Base-by-base conservation (phyloP, 2,329 filamentous ascomycete genomes). In the Talaromyces islandicus region DNA sequence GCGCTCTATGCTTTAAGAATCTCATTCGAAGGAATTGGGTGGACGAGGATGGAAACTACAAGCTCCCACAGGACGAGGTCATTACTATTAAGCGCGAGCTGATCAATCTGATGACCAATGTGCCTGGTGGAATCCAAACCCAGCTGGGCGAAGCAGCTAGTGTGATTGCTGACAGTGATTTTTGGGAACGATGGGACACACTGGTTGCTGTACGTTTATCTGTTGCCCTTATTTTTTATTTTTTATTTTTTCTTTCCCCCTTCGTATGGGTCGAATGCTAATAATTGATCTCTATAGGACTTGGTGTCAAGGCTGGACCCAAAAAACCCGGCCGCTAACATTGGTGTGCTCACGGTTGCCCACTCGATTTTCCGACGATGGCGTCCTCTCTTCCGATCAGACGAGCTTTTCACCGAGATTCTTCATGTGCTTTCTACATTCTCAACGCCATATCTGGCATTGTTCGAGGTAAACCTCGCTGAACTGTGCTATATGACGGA, bases 351-450 rank as follows among this genome's bases (percentile, higher is more conserved):
- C 62, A 92, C 96, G 77, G 94, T 99, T 51, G 95, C 95, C 67
- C 94, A 99, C 77, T 97, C 94, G 54, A 97, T 99, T 68, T 99
- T 97, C 78, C 90, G 89, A 73, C 84, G 94, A 74, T 99, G 94
- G 94, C 85, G 94, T 65, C 95, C 94, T 9, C 82, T 99, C 46
- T 97, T 96, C 78, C 87, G 90, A 63, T 96, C 92, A 50, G 91
- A 99, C 75, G 91, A 90, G 56, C 85, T 99, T 11, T 99, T 92
- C 75, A 89, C 86, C 38, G 94, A 99, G 77, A 95, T 99, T 79
- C 94, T 96, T 75, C 94, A 99, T 78, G 95, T 99, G 60, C 83
- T 99, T 57, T 80, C 80, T 62, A 91, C 88, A 60, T 97, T 99
- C 74, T 90, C 91, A 61, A 80, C 84, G 43, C 89, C 94, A 0